A percentile compares a stretch with the other conserved stretches of the same genome.
phyloP scores from a whole-genome alignment of 208 protist species.

The Paratrypanosoma confusum region DNA sequence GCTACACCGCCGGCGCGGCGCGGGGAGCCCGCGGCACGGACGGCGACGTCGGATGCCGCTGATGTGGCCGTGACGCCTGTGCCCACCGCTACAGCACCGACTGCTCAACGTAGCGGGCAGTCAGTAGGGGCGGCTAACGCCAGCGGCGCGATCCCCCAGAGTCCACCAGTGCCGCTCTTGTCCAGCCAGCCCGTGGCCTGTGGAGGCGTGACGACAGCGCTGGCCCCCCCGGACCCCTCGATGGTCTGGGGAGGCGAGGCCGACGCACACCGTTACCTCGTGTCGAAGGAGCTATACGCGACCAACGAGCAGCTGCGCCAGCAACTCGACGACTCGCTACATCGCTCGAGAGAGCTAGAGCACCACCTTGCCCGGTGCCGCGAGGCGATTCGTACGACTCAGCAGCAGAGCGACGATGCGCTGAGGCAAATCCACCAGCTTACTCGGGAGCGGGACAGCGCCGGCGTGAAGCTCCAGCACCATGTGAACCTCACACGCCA shows the following conservation, averaged over 20 bases:
- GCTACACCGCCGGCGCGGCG: too few relatives aligned
- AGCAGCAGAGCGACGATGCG: constrained; percentile 43
- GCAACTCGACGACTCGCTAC: constrained; percentile 58
- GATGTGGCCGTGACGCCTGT: too few relatives aligned
- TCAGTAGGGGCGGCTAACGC: too few relatives aligned
- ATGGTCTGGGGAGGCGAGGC: constrained; percentile 85
- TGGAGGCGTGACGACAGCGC: too few relatives aligned
- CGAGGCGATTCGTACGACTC: constrained; percentile 15
- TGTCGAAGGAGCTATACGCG: constrained; percentile 70
- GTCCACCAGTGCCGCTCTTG: too few relatives aligned
- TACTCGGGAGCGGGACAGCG: constrained; percentile 71
- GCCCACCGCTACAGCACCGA: too few relatives aligned
- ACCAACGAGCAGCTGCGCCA: constrained; percentile 79
- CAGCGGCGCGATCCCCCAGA: too few relatives aligned
- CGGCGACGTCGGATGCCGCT: too few relatives aligned
- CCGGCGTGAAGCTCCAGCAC: constrained; percentile 47
- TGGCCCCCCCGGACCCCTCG: constrained; percentile 55
- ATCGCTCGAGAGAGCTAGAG: constrained; percentile 50
- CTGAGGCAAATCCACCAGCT: constrained; percentile 73
- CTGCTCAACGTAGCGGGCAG: too few relatives aligned
- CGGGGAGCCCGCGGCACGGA: too few relatives aligned
- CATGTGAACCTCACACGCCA: constrained; percentile 33
- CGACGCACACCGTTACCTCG: constrained; percentile 67
- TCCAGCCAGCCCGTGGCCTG: too few relatives aligned
- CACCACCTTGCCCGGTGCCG: constrained; percentile 55